These are phyloP conservation scores for Parsonsia alboflavescens DNA, from an alignment of 257 asterid species.

Conservation along the genomic window DNA sequence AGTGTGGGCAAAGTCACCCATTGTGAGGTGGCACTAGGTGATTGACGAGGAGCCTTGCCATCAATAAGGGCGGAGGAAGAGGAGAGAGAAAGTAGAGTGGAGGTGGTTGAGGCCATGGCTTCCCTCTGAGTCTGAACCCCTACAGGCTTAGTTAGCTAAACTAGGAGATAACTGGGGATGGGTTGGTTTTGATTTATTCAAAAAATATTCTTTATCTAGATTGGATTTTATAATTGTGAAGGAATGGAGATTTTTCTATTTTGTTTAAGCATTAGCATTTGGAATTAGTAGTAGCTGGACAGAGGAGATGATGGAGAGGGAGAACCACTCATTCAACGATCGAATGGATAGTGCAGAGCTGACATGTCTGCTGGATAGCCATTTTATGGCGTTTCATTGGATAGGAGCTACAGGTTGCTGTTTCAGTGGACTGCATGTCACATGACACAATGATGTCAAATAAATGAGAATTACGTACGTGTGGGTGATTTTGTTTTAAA, in stretches of 20 bases:
- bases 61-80: constrained; percentile 43
- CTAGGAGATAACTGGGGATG: not conserved
- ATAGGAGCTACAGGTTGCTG: too few relatives aligned
- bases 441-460: too few relatives aligned
- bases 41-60: constrained; percentile 38
- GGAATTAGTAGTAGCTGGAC: not conserved
- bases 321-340: constrained; percentile 44
- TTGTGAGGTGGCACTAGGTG: constrained; percentile 34
- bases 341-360: not conserved
- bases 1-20: constrained; percentile 34
- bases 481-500: too few relatives aligned
- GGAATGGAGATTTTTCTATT: not conserved
- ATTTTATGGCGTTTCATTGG: too few relatives aligned
- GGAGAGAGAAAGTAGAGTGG: constrained; percentile 52
- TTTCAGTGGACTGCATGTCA: too few relatives aligned
- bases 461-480: too few relatives aligned
- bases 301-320: constrained; percentile 3
- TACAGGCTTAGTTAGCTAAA: not conserved
- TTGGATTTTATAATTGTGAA: not conserved
- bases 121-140: not conserved
- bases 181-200: not conserved
- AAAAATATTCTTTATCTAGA: not conserved
- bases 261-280: not conserved
- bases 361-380: too few relatives aligned
- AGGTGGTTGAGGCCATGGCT: constrained; percentile 50